Percentiles rank a stretch among this genome's conserved stretches.
phyloP scores from a whole-genome alignment of 83 land plant species.

The Diphasiastrum complanatum region DNA sequence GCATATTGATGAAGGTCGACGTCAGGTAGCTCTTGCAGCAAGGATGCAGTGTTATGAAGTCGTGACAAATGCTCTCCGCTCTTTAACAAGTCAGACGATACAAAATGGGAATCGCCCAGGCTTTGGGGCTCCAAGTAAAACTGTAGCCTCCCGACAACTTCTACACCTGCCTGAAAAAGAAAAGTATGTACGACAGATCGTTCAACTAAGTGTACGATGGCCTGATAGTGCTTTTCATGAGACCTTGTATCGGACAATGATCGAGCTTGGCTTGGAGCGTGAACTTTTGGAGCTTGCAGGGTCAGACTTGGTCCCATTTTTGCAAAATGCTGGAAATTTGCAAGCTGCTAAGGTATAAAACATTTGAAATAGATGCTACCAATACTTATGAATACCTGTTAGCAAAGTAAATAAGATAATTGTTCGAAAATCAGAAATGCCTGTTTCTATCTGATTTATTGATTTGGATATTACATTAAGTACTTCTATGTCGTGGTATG shows the following conservation, averaged over 20 bases:
- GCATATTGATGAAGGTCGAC: constrained; percentile 56
- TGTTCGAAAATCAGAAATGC: too few relatives aligned
- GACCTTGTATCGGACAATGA: constrained; percentile 68
- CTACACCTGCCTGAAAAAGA: constrained; percentile 61
- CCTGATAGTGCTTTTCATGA: constrained; percentile 85
- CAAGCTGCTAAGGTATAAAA: constrained; percentile 48
- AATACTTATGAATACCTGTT: not conserved
- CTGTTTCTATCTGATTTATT: too few relatives aligned
- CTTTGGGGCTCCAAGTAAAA: constrained; percentile 38
- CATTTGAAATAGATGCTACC: not conserved
- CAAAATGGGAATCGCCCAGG: constrained; percentile 25
- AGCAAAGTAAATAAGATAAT: too few relatives aligned
- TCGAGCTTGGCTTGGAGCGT: constrained; percentile 86
- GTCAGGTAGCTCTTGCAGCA: constrained; percentile 48
- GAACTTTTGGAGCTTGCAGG: constrained; percentile 95
- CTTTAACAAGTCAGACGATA: constrained; percentile 53
- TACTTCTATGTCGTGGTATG: too few relatives aligned
- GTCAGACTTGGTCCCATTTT: constrained; percentile 87
- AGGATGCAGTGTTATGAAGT: constrained; percentile 84
- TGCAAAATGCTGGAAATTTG: constrained; percentile 75
- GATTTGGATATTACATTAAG: too few relatives aligned
- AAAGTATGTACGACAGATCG: constrained; percentile 73
- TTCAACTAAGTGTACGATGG: constrained; percentile 86
- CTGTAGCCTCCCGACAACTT: constrained; percentile 23
- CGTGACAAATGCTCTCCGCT: constrained; percentile 65